phyloP scores from a whole-genome alignment of 2,329 filamentous ascomycete genomes.

The Xylaria sp. region DNA sequence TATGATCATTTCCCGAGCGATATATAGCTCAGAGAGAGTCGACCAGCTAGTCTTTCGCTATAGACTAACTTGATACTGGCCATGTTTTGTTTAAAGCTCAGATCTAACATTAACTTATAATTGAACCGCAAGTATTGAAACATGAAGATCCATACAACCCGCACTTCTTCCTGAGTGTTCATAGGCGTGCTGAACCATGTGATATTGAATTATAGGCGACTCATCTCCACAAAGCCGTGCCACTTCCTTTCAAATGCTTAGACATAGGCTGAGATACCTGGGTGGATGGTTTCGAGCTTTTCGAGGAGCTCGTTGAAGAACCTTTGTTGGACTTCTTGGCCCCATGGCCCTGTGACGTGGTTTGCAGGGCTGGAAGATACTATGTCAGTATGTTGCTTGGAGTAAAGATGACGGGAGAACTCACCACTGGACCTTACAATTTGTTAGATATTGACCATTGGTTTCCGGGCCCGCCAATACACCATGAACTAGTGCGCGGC shows the following conservation, averaged over 20 bases:
- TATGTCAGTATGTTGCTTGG: neutral
- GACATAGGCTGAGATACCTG: conserved; percentile 12
- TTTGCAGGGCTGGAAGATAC: conserved; percentile 40
- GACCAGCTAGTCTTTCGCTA: too few relatives aligned
- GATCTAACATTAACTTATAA: too few relatives aligned
- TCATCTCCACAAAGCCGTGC: too few relatives aligned
- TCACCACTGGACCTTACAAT: conserved; percentile 48
- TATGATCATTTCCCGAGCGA: too few relatives aligned
- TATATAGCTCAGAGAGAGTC: too few relatives aligned
- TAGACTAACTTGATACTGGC: too few relatives aligned
- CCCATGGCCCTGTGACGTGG: conserved; percentile 49
- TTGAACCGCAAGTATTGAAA: too few relatives aligned
- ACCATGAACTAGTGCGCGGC: conserved; percentile 47
- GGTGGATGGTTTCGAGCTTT: conserved; percentile 45
- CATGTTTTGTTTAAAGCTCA: too few relatives aligned
- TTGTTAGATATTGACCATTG: conserved; percentile 49
- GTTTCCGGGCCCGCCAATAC: conserved; percentile 47
- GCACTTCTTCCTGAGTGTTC: neutral
- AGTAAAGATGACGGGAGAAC: neutral
- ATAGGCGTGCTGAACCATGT: neutral
- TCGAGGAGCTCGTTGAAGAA: conserved; percentile 50
- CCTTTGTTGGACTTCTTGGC: conserved; percentile 44
- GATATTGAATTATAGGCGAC: neutral
- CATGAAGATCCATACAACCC: too few relatives aligned
- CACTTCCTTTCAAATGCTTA: neutral